Evolutionary conservation across 164 flowering plant species (phyloP).

Genomic region (Cinnamomum micranthum): DNA sequence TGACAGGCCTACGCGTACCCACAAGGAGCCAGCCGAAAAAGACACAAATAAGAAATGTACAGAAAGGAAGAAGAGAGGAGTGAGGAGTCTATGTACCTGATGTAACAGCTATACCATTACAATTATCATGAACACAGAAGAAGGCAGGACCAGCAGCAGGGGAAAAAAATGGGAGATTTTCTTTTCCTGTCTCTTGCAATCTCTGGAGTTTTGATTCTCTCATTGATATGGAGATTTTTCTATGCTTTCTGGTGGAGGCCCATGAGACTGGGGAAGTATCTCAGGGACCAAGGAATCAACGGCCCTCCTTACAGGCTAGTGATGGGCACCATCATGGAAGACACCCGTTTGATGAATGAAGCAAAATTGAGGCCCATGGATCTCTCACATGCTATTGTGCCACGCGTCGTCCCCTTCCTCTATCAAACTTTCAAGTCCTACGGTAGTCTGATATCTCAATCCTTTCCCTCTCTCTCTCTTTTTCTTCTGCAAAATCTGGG

Average conservation of each 20-base stretch:
- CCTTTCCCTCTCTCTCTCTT: too few relatives aligned
- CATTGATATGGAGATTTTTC: background rate
- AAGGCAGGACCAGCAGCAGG: background rate
- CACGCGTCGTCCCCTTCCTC: constrained; percentile 28
- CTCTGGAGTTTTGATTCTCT: background rate
- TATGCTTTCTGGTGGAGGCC: constrained; percentile 48
- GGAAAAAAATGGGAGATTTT: background rate
- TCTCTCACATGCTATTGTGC: constrained; percentile 32
- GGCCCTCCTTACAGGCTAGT: constrained; percentile 41
- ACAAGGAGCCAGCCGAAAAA: too few relatives aligned
- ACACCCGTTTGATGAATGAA: constrained; percentile 19
- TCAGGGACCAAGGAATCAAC: constrained; percentile 40
- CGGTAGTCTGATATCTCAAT: constrained; percentile 2
- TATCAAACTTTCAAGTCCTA: constrained; percentile 1
- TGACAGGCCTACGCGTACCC: too few relatives aligned
- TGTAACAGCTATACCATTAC: too few relatives aligned
- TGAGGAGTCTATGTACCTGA: too few relatives aligned
- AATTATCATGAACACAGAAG: too few relatives aligned
- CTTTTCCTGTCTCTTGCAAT: constrained; percentile 2
- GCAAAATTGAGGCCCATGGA: constrained; percentile 41
- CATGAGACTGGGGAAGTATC: constrained; percentile 27
- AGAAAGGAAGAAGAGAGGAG: too few relatives aligned
- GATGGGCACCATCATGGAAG: constrained; percentile 37
- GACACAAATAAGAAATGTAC: too few relatives aligned
- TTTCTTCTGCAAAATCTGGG: background rate